Conservation (phyloP, 2,329 filamentous ascomycete species). For the Exophiala xenobiotica region DNA sequence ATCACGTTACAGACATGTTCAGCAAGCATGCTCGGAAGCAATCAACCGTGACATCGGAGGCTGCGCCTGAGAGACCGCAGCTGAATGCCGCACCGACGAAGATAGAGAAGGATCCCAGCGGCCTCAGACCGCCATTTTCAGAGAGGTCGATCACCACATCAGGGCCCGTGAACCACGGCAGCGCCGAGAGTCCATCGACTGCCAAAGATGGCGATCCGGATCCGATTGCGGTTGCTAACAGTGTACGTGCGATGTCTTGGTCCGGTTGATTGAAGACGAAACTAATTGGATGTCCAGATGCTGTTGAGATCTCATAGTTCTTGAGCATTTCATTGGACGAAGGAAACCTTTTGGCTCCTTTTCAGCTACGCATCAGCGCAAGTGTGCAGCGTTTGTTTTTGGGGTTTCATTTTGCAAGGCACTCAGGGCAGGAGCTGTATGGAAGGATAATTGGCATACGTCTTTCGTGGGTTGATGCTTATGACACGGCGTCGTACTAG, state of each 20-base stretch:
- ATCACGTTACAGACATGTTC: conserved; percentile 68
- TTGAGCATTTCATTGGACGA: conserved; percentile 9
- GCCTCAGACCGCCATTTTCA: conserved; percentile 54
- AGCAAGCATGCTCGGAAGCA: conserved; percentile 66
- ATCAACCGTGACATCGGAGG: conserved; percentile 27
- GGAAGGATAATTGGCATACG: conserved; percentile 1
- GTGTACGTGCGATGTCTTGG: conserved; percentile 25
- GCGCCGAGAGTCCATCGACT: conserved; percentile 62
- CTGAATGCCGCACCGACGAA: background rate
- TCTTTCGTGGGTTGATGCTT: background rate
- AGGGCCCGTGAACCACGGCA: conserved; percentile 57
- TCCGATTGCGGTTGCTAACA: conserved; percentile 42
- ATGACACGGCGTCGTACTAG: background rate
- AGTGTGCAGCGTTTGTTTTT: background rate
- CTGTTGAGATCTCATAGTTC: conserved; percentile 27
- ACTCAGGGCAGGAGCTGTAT: conserved; percentile 5
- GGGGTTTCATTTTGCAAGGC: background rate
- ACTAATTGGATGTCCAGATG: conserved; percentile 24
- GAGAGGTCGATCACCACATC: conserved; percentile 68
- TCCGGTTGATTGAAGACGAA: conserved; percentile 11
- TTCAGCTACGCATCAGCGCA: conserved; percentile 12
- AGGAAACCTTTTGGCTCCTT: background rate
- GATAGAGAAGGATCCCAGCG: conserved; percentile 2
- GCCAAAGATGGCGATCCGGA: conserved; percentile 62
- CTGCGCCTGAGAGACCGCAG: conserved; percentile 1